Evolutionary conservation across 306 rosid genomes (phyloP).

Genomic region (Begonia fuchsioides): DNA sequence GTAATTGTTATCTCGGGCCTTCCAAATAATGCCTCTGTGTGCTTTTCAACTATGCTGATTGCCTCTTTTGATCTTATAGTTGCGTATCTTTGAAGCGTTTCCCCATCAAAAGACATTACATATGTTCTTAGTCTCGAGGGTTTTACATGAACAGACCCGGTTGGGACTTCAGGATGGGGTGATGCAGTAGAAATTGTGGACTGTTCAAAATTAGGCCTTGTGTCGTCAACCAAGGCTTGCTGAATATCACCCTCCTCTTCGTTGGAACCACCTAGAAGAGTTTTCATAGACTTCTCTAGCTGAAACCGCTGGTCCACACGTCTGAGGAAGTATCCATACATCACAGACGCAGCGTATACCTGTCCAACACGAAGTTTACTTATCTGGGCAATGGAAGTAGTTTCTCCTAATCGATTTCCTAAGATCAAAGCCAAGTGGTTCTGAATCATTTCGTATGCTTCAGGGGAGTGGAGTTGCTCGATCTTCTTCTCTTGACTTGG

Average conservation of each 20-base stretch:
- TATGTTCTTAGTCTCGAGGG: conserved; percentile 50
- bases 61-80: conserved; percentile 84
- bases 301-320: conserved; percentile 89
- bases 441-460: conserved; percentile 80
- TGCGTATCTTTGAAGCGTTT: conserved; percentile 80
- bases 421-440: conserved; percentile 67
- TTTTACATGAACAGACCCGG: conserved; percentile 33
- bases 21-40: conserved; percentile 86
- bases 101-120: conserved; percentile 80
- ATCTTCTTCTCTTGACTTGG: conserved; percentile 51
- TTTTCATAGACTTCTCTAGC: conserved; percentile 85
- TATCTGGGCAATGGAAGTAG: conserved; percentile 61
- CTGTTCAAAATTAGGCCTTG: conserved; percentile 5
- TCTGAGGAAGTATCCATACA: conserved; percentile 89
- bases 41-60: conserved; percentile 73
- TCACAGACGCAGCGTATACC: conserved; percentile 85
- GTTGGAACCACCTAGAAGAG: conserved; percentile 35
- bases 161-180: conserved; percentile 52
- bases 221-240: neutral
- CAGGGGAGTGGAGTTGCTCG: conserved; percentile 63
- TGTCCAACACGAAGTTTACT: conserved; percentile 81
- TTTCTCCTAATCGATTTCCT: conserved; percentile 49
- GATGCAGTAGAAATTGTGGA: conserved; percentile 17
- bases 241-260: conserved; percentile 19
- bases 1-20: conserved; percentile 59